Evolutionary conservation across 2,329 filamentous ascomycete species (phyloP).

Genomic region (Xenosphaeropsis pyriputrescens): DNA sequence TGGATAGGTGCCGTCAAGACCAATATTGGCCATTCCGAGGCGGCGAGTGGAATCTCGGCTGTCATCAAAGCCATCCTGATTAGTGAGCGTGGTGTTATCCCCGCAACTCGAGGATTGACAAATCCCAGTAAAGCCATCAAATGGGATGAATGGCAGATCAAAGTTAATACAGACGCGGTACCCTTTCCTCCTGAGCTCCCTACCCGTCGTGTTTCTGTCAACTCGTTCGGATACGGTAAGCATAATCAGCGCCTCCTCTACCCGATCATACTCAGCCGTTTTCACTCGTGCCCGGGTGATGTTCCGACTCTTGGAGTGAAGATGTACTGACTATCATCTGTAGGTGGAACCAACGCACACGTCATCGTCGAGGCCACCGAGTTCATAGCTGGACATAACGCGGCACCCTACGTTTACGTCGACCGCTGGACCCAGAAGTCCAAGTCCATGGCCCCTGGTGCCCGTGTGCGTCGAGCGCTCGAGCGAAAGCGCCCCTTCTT

Average conservation of each 20-base stretch:
- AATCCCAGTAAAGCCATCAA: no score
- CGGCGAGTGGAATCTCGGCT: slow-evolving; percentile 9
- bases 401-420: background rate
- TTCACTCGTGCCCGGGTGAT: no score
- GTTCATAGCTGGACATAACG: no score
- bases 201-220: slow-evolving; percentile 1
- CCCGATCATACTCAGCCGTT: no score
- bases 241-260: no score
- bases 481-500: background rate
- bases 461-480: no score
- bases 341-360: slow-evolving; percentile 32
- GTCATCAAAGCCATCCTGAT: slow-evolving; percentile 12
- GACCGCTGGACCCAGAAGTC: background rate
- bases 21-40: slow-evolving; percentile 14
- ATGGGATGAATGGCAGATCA: slow-evolving; percentile 4
- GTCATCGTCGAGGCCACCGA: slow-evolving; percentile 17
- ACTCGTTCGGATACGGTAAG: slow-evolving; percentile 25
- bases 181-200: background rate
- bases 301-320: no score
- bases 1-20: slow-evolving; percentile 8
- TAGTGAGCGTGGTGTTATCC: slow-evolving; percentile 9
- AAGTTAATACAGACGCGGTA: no score
- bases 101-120: slow-evolving; percentile 6
- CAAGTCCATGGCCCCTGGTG: background rate
- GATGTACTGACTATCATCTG: no score